Conservation (phyloP, 2,329 filamentous ascomycete genomes). For the Thelonectria blattea region DNA sequence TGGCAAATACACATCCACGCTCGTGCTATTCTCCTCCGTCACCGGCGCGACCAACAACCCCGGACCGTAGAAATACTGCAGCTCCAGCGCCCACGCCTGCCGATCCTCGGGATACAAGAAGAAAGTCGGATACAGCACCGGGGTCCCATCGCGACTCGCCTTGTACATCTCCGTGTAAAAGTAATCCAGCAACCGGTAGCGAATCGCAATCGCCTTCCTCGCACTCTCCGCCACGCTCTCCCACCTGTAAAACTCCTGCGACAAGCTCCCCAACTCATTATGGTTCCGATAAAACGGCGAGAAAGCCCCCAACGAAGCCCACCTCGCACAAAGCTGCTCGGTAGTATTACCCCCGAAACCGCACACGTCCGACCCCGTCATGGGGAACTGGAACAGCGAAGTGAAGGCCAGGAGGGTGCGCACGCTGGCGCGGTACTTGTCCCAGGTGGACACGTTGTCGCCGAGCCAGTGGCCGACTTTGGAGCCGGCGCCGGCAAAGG, state of each 20-base stretch:
- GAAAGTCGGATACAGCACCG: conserved; percentile 73
- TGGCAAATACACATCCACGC: conserved; percentile 56
- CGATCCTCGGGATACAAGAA: conserved; percentile 68
- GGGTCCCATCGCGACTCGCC: conserved; percentile 54
- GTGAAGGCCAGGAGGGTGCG: not conserved
- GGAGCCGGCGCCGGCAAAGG: conserved; percentile 73
- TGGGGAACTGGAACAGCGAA: not conserved
- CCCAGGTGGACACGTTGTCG: not conserved
- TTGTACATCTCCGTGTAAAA: conserved; percentile 15
- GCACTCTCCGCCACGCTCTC: conserved; percentile 3
- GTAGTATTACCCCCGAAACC: not conserved
- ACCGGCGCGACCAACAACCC: conserved; percentile 57
- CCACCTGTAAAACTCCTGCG: conserved; percentile 3
- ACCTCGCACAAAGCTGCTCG: conserved; percentile 1
- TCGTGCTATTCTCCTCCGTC: conserved; percentile 50
- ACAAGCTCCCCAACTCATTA: not conserved
- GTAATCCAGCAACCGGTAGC: conserved; percentile 20
- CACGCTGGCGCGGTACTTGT: not conserved
- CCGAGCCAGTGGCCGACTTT: conserved; percentile 69
- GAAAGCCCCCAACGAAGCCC: conserved; percentile 1
- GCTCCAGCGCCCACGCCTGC: conserved; percentile 52
- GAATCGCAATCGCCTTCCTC: conserved; percentile 14
- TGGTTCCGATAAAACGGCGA: conserved; percentile 7
- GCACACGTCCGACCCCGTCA: conserved; percentile 3
- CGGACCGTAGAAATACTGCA: conserved; percentile 58